phyloP scores from a whole-genome alignment of 2,329 filamentous ascomycete species.

The Fusarium foetens region DNA sequence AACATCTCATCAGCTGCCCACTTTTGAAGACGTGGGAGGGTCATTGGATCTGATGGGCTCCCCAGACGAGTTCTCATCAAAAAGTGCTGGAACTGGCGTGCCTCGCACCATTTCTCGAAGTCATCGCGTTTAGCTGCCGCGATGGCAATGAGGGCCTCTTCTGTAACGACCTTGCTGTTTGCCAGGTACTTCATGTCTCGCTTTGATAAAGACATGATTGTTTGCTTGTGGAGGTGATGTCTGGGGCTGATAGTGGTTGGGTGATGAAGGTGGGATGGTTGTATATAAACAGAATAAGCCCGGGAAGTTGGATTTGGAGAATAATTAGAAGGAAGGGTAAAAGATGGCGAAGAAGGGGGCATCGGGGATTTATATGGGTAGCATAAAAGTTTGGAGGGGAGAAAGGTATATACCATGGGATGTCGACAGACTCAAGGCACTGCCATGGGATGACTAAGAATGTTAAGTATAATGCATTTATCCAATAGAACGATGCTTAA shows the following conservation, averaged over 20 bases:
- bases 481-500: background rate
- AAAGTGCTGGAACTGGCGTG: background rate
- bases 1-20: background rate
- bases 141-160: background rate
- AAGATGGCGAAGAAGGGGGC: accelerated
- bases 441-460: background rate
- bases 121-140: background rate
- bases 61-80: background rate
- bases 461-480: too few relatives aligned
- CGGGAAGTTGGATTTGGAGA: background rate
- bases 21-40: background rate
- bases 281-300: background rate
- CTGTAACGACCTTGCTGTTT: background rate
- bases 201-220: background rate
- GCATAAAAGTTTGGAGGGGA: background rate
- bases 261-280: background rate
- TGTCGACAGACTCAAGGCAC: accelerated
- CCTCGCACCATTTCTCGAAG: background rate
- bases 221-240: background rate
- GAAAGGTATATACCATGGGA: too few relatives aligned
- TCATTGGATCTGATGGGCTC: background rate
- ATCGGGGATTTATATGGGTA: background rate
- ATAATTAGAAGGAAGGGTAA: background rate
- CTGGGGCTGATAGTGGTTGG: background rate
- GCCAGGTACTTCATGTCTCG: background rate